These are phyloP conservation scores for Penstemon davidsonii DNA, from an alignment of 257 asterid genomes.

Conservation along the genomic window DNA sequence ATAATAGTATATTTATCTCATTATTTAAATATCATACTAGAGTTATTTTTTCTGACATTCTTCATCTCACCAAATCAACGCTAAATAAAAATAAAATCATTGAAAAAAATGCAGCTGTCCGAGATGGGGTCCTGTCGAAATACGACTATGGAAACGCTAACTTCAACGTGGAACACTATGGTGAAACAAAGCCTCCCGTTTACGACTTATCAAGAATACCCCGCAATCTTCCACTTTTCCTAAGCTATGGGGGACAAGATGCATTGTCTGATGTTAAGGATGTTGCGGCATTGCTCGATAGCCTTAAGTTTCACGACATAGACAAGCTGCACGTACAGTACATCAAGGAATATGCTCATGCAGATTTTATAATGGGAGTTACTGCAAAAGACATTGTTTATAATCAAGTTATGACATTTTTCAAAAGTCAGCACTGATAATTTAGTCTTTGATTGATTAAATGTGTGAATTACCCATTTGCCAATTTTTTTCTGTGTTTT, in stretches of 20 bases:
- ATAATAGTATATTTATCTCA: background rate
- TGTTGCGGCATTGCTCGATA: conserved; percentile 46
- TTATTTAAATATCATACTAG: too few species aligned
- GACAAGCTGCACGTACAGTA: conserved; percentile 55
- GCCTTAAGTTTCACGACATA: conserved; percentile 33
- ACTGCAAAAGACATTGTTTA: conserved; percentile 59
- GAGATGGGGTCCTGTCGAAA: conserved; percentile 46
- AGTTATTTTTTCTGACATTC: too few species aligned
- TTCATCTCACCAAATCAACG: background rate
- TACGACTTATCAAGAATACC: conserved; percentile 63
- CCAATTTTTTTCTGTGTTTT: too few species aligned
- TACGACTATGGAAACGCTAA: conserved; percentile 49
- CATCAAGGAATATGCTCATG: conserved; percentile 63
- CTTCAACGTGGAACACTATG: conserved; percentile 50
- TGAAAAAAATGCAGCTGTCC: conserved; percentile 40
- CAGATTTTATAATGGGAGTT: conserved; percentile 59
- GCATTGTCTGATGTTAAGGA: conserved; percentile 53
- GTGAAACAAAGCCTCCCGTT: conserved; percentile 44
- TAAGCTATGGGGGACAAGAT: conserved; percentile 72
- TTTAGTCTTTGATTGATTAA: too few species aligned
- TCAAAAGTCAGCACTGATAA: conserved; percentile 10
- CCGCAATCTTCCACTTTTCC: conserved; percentile 52
- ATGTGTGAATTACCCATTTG: too few species aligned
- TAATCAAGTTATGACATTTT: conserved; percentile 34
- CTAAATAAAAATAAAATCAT: too few species aligned